These are phyloP conservation scores for Hamiltosporidium tvaerminnensis DNA, from an alignment of 371 early-diverging fungal species.

Conservation along the genomic window DNA sequence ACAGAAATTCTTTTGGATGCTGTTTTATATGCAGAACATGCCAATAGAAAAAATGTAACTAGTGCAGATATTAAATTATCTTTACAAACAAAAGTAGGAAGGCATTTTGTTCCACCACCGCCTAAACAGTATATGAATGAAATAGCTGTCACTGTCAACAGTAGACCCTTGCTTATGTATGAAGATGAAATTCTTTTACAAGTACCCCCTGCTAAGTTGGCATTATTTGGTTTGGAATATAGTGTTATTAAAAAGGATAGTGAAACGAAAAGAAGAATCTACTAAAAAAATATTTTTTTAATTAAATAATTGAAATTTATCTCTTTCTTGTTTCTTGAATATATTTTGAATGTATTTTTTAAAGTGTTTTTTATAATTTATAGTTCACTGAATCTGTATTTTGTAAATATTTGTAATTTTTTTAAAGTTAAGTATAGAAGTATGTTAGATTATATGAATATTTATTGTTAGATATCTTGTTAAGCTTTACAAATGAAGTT, in stretches of 20 bases:
- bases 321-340: no score
- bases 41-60: constrained; percentile 63
- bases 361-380: no score
- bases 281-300: no score
- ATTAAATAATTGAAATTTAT: no score
- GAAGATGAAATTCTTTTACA: constrained; percentile 46
- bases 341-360: no score
- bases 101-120: constrained; percentile 53
- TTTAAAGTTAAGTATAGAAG: no score
- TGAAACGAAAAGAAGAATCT: constrained; percentile 23
- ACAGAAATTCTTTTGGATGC: constrained; percentile 81
- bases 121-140: constrained; percentile 51
- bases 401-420: no score
- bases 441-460: no score
- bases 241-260: constrained; percentile 19
- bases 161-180: constrained; percentile 36
- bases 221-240: constrained; percentile 19
- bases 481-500: no score
- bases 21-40: constrained; percentile 74
- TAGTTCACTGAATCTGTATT: no score
- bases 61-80: constrained; percentile 76
- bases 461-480: no score
- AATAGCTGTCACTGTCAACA: constrained; percentile 43
- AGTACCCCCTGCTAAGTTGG: constrained; percentile 31
- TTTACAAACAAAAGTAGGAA: constrained; percentile 51